These are phyloP conservation scores for Discostella stelligeroides DNA, from an alignment of 108 stramenopile species.

Conservation along the genomic window DNA sequence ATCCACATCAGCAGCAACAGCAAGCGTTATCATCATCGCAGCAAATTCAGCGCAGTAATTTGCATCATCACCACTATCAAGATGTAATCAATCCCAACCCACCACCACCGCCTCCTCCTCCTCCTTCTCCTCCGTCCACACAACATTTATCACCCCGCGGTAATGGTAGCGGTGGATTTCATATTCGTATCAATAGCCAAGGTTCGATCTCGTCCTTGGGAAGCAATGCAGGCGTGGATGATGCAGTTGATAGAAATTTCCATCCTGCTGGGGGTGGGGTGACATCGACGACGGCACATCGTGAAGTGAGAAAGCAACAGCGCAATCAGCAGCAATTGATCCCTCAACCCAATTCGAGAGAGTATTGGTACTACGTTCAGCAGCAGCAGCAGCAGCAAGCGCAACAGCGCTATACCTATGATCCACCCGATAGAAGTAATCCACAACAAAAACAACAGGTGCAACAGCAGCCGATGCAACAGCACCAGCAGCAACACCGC, in stretches of 20 bases:
- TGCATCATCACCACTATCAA: slow-evolving; percentile 4
- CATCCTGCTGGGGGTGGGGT: neutral
- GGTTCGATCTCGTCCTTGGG: slow-evolving; percentile 43
- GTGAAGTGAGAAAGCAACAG: neutral
- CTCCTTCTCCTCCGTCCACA: neutral
- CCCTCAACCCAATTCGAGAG: neutral
- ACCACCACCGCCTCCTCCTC: slow-evolving; percentile 12
- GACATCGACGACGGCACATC: neutral
- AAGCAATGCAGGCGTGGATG: neutral
- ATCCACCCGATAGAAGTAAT: neutral
- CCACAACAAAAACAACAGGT: too few species aligned
- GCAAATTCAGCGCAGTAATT: too few species aligned
- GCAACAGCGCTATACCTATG: slow-evolving; percentile 9
- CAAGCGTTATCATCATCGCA: neutral
- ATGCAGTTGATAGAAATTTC: slow-evolving; percentile 1
- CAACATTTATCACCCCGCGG: slow-evolving; percentile 6
- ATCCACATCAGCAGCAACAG: slow-evolving; percentile 15
- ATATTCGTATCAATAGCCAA: slow-evolving; percentile 33
- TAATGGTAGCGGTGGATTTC: slow-evolving; percentile 22
- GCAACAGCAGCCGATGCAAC: slow-evolving; percentile 2
- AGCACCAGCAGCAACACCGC: neutral
- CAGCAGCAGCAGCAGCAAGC: slow-evolving; percentile 27
- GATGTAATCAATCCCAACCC: slow-evolving; percentile 29
- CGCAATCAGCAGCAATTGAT: neutral
- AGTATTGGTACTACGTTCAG: slow-evolving; percentile 10